Conservation (phyloP, 768 basidiomycete genomes). For the Hericium alpestre region DNA sequence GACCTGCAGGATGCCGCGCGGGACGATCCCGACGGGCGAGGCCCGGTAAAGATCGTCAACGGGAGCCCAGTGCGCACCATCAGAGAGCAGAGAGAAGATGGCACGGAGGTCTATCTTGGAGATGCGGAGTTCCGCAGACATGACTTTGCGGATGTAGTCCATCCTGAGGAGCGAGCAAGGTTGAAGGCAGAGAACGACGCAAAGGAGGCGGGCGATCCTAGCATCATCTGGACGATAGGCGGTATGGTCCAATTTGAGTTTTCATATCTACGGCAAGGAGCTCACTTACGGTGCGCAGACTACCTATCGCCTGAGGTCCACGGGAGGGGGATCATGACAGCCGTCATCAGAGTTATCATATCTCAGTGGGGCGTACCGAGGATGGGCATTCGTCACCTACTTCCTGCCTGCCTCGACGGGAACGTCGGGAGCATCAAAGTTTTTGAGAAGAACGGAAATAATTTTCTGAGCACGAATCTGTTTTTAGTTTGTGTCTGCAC, state of each 20-base stretch:
- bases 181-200: slow-evolving; percentile 30
- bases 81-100: slow-evolving; percentile 23
- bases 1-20: slow-evolving; percentile 19
- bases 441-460: slow-evolving; percentile 62
- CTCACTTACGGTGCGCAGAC: slow-evolving; percentile 28
- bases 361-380: slow-evolving; percentile 52
- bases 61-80: slow-evolving; percentile 6
- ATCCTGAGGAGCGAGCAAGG: slow-evolving; percentile 26
- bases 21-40: slow-evolving; percentile 4
- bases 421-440: slow-evolving; percentile 55
- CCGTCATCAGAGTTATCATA: slow-evolving; percentile 44
- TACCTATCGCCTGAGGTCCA: slow-evolving; percentile 53
- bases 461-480: no score
- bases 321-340: slow-evolving; percentile 63
- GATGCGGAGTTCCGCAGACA: slow-evolving; percentile 27
- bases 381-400: slow-evolving; percentile 44
- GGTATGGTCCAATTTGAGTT: slow-evolving; percentile 25
- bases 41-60: slow-evolving; percentile 1
- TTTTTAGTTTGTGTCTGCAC: no score
- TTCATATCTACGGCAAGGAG: neutral
- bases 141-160: slow-evolving; percentile 22
- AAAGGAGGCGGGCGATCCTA: slow-evolving; percentile 37
- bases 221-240: slow-evolving; percentile 52
- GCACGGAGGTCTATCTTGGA: slow-evolving; percentile 44
- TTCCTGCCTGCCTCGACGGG: slow-evolving; percentile 33